Percentiles rank a stretch among this genome's conserved stretches.
phyloP scores from a whole-genome alignment of 192 early-diverging fungal genomes.

The Coemansia sp. region DNA sequence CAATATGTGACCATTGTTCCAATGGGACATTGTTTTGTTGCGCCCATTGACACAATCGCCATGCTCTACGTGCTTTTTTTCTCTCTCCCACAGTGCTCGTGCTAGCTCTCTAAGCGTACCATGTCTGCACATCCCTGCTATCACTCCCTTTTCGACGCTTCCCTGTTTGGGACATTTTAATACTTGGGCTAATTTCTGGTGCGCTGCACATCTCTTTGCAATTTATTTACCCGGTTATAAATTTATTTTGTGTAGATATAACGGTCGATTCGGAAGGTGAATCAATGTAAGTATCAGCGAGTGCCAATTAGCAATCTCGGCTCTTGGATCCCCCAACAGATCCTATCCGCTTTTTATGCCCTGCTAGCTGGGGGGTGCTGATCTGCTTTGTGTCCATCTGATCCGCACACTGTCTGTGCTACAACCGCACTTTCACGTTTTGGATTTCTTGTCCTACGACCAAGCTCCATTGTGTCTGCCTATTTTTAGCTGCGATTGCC shows the following conservation, averaged over 20 bases:
- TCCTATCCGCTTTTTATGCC: neutral
- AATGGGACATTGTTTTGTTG: neutral
- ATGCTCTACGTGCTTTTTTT: neutral
- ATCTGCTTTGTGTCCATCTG: neutral
- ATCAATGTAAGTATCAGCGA: conserved; percentile 59
- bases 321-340: conserved; percentile 5
- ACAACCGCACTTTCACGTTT: neutral
- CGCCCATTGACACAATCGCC: neutral
- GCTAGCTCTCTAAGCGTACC: neutral
- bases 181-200: conserved; percentile 7
- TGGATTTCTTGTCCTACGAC: neutral
- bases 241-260: conserved; percentile 48
- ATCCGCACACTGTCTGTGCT: neutral
- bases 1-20: conserved; percentile 12
- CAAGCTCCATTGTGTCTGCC: neutral
- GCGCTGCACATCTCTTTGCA: neutral
- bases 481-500: conserved; percentile 1
- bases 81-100: neutral
- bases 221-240: conserved; percentile 9
- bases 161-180: neutral
- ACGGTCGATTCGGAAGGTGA: conserved; percentile 66
- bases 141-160: neutral
- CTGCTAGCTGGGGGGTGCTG: neutral
- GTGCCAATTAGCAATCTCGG: neutral
- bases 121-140: neutral